Conservation (phyloP, 306 rosid genomes). For the Acmispon strigosus region DNA sequence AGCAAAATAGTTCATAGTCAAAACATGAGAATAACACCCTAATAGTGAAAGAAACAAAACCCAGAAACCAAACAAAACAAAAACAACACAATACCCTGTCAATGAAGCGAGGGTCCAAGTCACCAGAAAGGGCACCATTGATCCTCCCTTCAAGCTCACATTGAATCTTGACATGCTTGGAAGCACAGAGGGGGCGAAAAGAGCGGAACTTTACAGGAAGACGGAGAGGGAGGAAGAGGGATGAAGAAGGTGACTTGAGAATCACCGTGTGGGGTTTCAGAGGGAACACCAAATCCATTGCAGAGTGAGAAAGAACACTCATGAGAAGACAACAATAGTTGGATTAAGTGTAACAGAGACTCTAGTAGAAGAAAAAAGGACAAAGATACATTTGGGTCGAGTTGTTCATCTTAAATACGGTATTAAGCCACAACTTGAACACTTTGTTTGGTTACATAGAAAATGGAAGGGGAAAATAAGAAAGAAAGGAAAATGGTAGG, state of each 20-base stretch:
- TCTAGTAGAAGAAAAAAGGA: background rate
- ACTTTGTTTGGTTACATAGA: too few relatives aligned
- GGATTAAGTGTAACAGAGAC: background rate
- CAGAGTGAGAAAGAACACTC: background rate
- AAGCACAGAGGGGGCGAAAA: slow-evolving; percentile 24
- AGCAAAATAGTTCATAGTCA: background rate
- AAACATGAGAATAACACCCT: background rate
- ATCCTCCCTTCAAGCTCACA: slow-evolving; percentile 62
- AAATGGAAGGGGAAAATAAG: too few relatives aligned
- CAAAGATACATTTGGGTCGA: too few relatives aligned
- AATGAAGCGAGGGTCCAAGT: slow-evolving; percentile 64
- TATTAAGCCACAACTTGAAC: too few relatives aligned
- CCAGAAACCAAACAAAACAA: background rate
- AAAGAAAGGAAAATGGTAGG: too few relatives aligned
- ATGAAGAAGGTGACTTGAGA: slow-evolving; percentile 24
- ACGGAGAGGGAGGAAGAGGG: slow-evolving; percentile 21
- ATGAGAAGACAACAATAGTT: too few relatives aligned
- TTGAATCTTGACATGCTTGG: slow-evolving; percentile 39
- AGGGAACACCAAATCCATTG: slow-evolving; percentile 38
- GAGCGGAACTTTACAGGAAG: slow-evolving; percentile 20
- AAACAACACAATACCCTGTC: slow-evolving; percentile 48
- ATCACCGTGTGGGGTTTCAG: slow-evolving; percentile 21
- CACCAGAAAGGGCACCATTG: slow-evolving; percentile 73
- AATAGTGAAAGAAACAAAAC: background rate
- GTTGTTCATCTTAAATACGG: too few relatives aligned